These are phyloP conservation scores for Kondoa malvinella DNA, from an alignment of 768 basidiomycete genomes.

Conservation along the genomic window DNA sequence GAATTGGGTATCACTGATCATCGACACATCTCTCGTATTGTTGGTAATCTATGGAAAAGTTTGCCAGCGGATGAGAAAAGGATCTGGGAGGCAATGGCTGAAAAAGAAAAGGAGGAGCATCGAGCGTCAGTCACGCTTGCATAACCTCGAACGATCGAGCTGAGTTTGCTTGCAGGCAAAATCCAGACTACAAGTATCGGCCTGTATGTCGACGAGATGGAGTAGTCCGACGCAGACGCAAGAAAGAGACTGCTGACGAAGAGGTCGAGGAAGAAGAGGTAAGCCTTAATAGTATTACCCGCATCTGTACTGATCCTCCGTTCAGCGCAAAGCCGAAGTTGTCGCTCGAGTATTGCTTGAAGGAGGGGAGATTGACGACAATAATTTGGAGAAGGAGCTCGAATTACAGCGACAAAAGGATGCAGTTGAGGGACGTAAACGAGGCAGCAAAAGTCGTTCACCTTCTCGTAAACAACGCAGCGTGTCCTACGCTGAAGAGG, in stretches of 20 bases:
- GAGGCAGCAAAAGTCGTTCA: neutral
- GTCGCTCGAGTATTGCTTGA: conserved; percentile 17
- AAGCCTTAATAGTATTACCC: neutral
- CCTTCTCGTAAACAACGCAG: neutral
- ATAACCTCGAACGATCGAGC: neutral
- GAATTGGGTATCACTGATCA: conserved; percentile 48
- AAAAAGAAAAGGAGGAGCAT: conserved; percentile 23
- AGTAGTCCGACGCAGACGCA: neutral
- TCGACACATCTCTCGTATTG: conserved; percentile 53
- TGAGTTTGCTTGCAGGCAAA: conserved; percentile 3
- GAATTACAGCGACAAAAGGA: conserved; percentile 13
- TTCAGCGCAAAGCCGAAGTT: conserved; percentile 16
- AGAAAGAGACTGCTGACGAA: conserved; percentile 8
- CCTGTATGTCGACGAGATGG: conserved; percentile 12
- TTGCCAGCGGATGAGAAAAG: conserved; percentile 34
- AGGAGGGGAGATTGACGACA: conserved; percentile 13
- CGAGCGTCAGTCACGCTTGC: neutral
- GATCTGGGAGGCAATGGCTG: conserved; percentile 24
- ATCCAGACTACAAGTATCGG: conserved; percentile 22
- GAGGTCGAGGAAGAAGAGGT: conserved; percentile 13
- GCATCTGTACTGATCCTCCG: neutral
- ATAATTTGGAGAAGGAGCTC: conserved; percentile 13
- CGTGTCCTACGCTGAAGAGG: neutral
- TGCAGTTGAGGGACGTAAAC: conserved; percentile 13
- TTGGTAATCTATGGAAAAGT: conserved; percentile 51